phyloP scores from a whole-genome alignment of 768 basidiomycete genomes.

The Peribolospora baueri region DNA sequence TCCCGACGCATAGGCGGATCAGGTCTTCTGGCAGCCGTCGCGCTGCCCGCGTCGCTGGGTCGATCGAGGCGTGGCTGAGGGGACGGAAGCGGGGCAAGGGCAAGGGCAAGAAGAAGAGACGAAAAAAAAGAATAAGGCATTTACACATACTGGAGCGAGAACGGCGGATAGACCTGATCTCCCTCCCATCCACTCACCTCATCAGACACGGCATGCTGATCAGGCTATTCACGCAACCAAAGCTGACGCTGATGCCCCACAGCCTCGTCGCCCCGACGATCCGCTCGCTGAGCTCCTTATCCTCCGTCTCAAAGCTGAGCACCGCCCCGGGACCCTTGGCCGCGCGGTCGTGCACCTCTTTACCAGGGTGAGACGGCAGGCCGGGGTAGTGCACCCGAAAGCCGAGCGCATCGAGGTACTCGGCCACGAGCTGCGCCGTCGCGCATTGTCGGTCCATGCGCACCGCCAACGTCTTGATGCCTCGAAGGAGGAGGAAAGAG shows the following conservation, averaged over 20 bases:
- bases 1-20: slow-evolving; percentile 91
- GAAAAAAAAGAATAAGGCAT: not conserved
- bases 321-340: slow-evolving; percentile 83
- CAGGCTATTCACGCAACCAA: slow-evolving; percentile 89
- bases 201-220: slow-evolving; percentile 99
- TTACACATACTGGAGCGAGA: not conserved
- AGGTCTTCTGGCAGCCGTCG: slow-evolving; percentile 96
- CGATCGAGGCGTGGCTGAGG: slow-evolving; percentile 80
- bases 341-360: slow-evolving; percentile 70
- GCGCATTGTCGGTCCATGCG: slow-evolving; percentile 86
- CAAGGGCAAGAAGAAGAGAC: not conserved
- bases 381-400: slow-evolving; percentile 88
- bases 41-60: slow-evolving; percentile 77
- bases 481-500: slow-evolving; percentile 81
- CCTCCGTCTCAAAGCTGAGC: slow-evolving; percentile 77
- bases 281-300: slow-evolving; percentile 67
- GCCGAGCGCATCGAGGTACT: slow-evolving; percentile 58
- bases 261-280: slow-evolving; percentile 78
- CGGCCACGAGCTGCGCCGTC: slow-evolving; percentile 56
- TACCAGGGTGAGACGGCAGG: slow-evolving; percentile 50
- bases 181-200: slow-evolving; percentile 45
- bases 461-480: slow-evolving; percentile 82
- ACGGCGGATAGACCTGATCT: not conserved
- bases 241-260: slow-evolving; percentile 95
- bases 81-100: not conserved